Base-by-base conservation (phyloP, 2,329 filamentous ascomycete species). In the Penicillium corylophilum region DNA sequence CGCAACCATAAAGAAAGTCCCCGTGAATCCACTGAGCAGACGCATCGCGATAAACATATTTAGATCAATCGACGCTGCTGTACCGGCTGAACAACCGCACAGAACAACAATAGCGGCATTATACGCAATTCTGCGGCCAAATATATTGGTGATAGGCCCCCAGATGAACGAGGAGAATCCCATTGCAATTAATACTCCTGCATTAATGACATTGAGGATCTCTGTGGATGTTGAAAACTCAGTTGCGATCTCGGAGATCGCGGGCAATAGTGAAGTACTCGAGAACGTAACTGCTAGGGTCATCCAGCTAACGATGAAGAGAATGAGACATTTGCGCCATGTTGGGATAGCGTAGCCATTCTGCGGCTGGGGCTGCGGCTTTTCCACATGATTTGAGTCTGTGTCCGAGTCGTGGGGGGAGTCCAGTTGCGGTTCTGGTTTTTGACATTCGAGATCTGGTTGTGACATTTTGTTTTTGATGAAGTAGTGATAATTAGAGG, bases 281-380 rank as follows among this genome's bases (percentile, higher is more conserved):
- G 70, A 73, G 55, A 74, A 77, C 35, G 73, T 73, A 7, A 71
- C 65, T 1, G 69, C 64, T 5, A 76, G 61, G 2, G 73, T 71
- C 63, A 73, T 70, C 71, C 72, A 77, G 53, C 71, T 74, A 23
- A 70, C 68, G 10, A 68, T 57, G 55, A 75, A 74, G 36, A 76
- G 62, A 23, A 77, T 73, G 20, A 75, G 59, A 20, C 54, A 67
- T 64, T 76, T 76, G 23, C 66, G 67, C 72, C 72, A 74, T 48
- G 43, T 49, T 8, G 70, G 67, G 12, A 70, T 58, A 5, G 44
- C 28, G 46, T 65, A 66, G n/a, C 61, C 62, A 1, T 53, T 51
- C 33, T 53, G 51, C 23, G 31, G 48, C 41, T 57, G 57, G 42
- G 46, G 51, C 42, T 60, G 51, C 4, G 48, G 44, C 5, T 48